Percentiles rank a stretch among this genome's conserved stretches.
Evolutionary conservation across 306 rosid genomes (phyloP).

Genomic region (Sechiopsis laciniata): DNA sequence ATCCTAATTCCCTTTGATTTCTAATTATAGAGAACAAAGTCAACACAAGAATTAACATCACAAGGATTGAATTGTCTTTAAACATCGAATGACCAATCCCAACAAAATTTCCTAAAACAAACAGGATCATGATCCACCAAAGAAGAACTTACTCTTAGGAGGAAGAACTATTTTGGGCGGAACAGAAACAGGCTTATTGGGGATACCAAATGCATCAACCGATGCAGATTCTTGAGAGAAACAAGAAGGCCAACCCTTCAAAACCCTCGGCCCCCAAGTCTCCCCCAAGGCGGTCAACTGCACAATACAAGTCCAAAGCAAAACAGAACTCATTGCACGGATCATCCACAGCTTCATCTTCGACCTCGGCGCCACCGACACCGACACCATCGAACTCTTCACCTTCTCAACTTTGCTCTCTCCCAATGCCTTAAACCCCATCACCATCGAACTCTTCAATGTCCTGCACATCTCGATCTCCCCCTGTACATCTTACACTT

Average conservation of each 20-base stretch:
- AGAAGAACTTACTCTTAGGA: slow-evolving; percentile 67
- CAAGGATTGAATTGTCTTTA: too few species aligned
- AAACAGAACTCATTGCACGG: slow-evolving; percentile 75
- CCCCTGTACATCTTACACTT: slow-evolving; percentile 17
- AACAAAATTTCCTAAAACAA: neutral
- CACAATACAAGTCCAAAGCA: slow-evolving; percentile 87
- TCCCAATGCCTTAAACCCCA: slow-evolving; percentile 66
- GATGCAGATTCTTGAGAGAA: slow-evolving; percentile 60
- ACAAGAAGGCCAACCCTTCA: slow-evolving; percentile 99
- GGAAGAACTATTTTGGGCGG: slow-evolving; percentile 57
- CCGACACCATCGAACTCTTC: slow-evolving; percentile 42
- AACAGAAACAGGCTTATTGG: slow-evolving; percentile 33
- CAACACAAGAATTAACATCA: too few species aligned
- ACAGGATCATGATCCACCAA: neutral
- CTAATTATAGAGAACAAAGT: too few species aligned
- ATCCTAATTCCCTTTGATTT: too few species aligned
- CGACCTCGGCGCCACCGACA: slow-evolving; percentile 33
- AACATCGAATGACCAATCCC: too few species aligned
- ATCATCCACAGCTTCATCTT: slow-evolving; percentile 90
- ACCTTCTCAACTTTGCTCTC: slow-evolving; percentile 48
- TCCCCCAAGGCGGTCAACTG: slow-evolving; percentile 87
- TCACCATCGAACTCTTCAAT: slow-evolving; percentile 28
- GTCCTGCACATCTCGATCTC: slow-evolving; percentile 40
- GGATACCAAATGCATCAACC: slow-evolving; percentile 30
- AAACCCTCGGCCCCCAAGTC: slow-evolving; percentile 91